Evolutionary conservation across 2,329 filamentous ascomycete species (phyloP), one percentile per base, ranked within the genome.

Genomic region (Sclerotinia spermophila): DNA sequence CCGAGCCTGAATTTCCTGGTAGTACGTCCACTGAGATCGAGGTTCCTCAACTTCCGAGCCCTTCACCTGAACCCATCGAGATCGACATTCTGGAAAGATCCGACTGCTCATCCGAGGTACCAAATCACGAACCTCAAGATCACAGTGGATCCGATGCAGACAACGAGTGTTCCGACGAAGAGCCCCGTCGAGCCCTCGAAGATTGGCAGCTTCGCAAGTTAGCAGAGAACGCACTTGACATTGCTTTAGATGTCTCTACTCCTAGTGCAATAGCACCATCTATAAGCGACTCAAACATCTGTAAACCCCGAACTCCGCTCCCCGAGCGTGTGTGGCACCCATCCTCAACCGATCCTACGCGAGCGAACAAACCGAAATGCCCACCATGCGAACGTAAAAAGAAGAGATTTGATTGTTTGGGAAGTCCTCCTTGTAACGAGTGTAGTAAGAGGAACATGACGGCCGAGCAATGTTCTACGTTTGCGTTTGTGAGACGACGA

Each of bases 311-410:
- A 53, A 65, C 53, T 58, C 65, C 53, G n/a, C 65, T 67, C 13
- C 35, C 65, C 51, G 53, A 67, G n/a, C 27, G 65, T 24, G 40
- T 67, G 27, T 67, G 65, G 65, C 35, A 7, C 51, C 65, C 65
- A 58, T 44, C 65, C 33, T 33, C 65, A 30, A 44, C 38, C 10
- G 38, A 58, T 13, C 38, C 65, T 27, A 67, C 51, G 17, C n/a
- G n/a, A 45, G 27, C 68, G n/a, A 69, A 69, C 51, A 69, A 69
- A 38, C 68, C 58, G 7, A 69, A 69, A 56, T 69, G 69, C n/a
- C 64, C 69, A n/a, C 55, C 64, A 40, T 71, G 69, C 53, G 56
- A 55, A 56, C 51, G 51, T 44, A 59, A 53, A 55, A 71, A 71
- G 35, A 66, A 71, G 55, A 71, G 53, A 38, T 67, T 59, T 42